Percentiles rank a stretch among this genome's conserved stretches.
Conservation (phyloP, 768 basidiomycete species). For the Mycena kentingensis region DNA sequence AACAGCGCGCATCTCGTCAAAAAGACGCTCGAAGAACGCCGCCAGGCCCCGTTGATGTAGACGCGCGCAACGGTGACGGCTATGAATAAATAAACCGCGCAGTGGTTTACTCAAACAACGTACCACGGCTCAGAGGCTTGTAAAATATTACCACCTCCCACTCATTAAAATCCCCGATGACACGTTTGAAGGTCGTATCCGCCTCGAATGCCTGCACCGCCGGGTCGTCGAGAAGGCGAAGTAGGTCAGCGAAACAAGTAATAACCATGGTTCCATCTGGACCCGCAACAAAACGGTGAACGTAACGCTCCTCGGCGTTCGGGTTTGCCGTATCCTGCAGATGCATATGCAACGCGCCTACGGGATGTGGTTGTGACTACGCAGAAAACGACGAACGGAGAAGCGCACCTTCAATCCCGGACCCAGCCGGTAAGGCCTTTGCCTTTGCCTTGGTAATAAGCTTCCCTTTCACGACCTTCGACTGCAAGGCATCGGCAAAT, state of each 20-base stretch:
- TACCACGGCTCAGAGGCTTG: conserved; percentile 1
- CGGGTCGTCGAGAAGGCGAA: conserved; percentile 1
- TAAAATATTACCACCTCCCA: conserved; percentile 5
- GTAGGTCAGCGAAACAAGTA: too few species aligned
- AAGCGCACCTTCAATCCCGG: too few species aligned
- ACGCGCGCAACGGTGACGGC: conserved; percentile 5
- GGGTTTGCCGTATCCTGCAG: too few species aligned
- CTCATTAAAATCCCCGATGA: conserved; percentile 3
- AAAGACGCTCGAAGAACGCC: conserved; percentile 2
- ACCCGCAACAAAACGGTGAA: not conserved
- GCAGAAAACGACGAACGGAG: too few species aligned
- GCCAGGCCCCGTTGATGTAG: conserved; percentile 7
- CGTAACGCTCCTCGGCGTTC: not conserved
- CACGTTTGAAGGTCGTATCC: conserved; percentile 1
- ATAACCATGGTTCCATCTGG: not conserved
- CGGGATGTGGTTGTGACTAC: too few species aligned
- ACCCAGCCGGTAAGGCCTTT: too few species aligned
- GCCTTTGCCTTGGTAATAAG: too few species aligned
- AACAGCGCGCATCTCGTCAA: not conserved
- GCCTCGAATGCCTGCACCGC: conserved; percentile 1
- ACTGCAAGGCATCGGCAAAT: too few species aligned
- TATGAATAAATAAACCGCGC: not conserved
- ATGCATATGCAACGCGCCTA: too few species aligned
- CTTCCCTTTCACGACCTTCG: too few species aligned
- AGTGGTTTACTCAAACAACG: too few species aligned